Conservation (phyloP, 139 green algal genomes). For the Chlorella sorokiniana region DNA sequence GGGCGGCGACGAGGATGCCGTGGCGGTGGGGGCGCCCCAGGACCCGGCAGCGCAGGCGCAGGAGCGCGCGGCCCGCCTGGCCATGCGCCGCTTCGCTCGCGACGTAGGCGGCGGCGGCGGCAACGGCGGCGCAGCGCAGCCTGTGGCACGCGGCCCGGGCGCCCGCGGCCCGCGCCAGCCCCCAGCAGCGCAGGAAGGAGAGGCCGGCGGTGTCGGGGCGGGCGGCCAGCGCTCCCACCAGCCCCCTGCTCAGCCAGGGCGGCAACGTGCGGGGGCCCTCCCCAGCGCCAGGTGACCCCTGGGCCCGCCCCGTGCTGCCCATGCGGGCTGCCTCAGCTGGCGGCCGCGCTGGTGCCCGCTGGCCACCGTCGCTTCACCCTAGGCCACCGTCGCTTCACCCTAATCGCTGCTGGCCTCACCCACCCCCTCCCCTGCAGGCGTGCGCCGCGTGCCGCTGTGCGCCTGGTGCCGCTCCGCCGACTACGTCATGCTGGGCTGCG, state of each 20-base stretch:
- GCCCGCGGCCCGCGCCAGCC: no score
- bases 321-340: not conserved
- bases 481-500: constrained; percentile 26
- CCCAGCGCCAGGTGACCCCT: not conserved
- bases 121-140: not conserved
- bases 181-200: not conserved
- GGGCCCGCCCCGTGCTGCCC: no score
- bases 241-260: not conserved
- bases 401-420: not conserved
- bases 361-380: not conserved
- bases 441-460: not conserved
- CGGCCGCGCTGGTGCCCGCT: not conserved
- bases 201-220: not conserved
- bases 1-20: not conserved
- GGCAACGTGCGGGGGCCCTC: constrained; percentile 27
- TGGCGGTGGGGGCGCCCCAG: not conserved
- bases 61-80: constrained; percentile 40
- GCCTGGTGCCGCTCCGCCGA: constrained; percentile 15
- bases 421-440: constrained; percentile 1
- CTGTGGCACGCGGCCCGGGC: no score
- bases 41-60: constrained; percentile 22
- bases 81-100: constrained; percentile 21
- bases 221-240: not conserved
- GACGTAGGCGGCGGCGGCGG: not conserved
- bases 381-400: not conserved